Base-by-base conservation (phyloP, 805 yeast genomes). In the Suhomyces prunicola region DNA sequence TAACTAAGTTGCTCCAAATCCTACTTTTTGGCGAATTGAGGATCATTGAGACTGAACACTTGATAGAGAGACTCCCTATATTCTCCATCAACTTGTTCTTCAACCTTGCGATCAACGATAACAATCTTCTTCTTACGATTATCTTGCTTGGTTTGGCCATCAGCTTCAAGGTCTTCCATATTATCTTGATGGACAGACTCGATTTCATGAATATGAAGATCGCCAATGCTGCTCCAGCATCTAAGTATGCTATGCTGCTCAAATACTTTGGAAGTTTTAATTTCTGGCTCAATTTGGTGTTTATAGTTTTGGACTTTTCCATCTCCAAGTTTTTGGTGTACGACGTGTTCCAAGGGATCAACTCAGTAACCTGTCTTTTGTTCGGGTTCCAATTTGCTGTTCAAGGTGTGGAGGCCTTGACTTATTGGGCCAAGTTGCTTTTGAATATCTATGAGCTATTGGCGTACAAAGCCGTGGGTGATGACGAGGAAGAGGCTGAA, bases 361-460 rank as follows among this genome's bases (percentile, higher is more conserved):
- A 72, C 50, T 69, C 88, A 17, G 80, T 83, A 46, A 77, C 82
- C 3, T 83, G 83, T 59, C 70, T 88, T 41, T 76, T 86, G 50
- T 85, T 89, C 66, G 92, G 91, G 1, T 85, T 89, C 65, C 94
- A 89, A 61, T 86, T 86, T 62, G 85, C 87, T 2, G 72, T 89
- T 53, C 73, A 86, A 54, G 79, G 81, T 22, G 74, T 86, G 31
- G 85, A 83, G 46, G 65, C 82, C 24, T 59, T 83, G 13, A 71
- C 79, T 6, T 70, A 76, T 47, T 63, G 75, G 12, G 70, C 78
- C 35, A 82, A 83, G 61, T 73, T 77, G 50, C 56, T 69, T 6
- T 69, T 87, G 50, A 84, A 84, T 57, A 62, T 83, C 22, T 74
- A 76, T 57, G 97, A 90, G 58, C 64, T 85, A 40, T 56, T 66